Conservation (phyloP, 371 early-diverging fungal genomes). For the Mucor mucedo region DNA sequence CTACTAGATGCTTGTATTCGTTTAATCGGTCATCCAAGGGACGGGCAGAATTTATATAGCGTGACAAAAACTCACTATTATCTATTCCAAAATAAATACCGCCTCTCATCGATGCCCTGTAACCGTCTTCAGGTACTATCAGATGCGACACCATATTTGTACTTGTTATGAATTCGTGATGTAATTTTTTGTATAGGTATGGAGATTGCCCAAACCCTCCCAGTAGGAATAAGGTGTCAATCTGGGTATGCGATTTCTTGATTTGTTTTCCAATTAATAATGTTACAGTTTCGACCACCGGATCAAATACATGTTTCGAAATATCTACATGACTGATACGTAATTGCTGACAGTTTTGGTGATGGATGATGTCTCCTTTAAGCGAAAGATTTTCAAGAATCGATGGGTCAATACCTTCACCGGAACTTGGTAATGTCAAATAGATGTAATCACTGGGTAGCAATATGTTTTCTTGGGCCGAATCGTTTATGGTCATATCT, state of each 20-base stretch:
- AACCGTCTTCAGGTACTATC: constrained; percentile 12
- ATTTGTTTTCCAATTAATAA: constrained; percentile 40
- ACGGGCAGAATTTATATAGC: not conserved
- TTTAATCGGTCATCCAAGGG: not conserved
- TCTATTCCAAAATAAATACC: constrained; percentile 7
- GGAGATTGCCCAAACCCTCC: constrained; percentile 51
- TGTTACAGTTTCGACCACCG: constrained; percentile 37
- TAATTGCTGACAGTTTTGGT: not conserved
- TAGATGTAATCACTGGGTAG: not conserved
- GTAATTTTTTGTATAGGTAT: constrained; percentile 39
- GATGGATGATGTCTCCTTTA: not conserved
- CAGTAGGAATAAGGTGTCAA: constrained; percentile 42
- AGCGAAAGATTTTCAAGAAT: not conserved
- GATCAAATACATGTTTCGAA: constrained; percentile 41
- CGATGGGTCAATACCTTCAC: not conserved
- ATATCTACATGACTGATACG: constrained; percentile 14
- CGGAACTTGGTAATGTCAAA: not conserved
- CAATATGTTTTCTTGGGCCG: no score
- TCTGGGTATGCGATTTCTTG: constrained; percentile 13
- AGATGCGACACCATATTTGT: not conserved
- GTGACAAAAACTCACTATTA: not conserved
- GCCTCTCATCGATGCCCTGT: constrained; percentile 10
- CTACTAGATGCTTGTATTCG: not conserved
- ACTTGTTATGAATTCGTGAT: constrained; percentile 20
- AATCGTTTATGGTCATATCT: no score